phyloP scores from a whole-genome alignment of 2,329 filamentous ascomycete genomes.

The Diaporthe sp. region DNA sequence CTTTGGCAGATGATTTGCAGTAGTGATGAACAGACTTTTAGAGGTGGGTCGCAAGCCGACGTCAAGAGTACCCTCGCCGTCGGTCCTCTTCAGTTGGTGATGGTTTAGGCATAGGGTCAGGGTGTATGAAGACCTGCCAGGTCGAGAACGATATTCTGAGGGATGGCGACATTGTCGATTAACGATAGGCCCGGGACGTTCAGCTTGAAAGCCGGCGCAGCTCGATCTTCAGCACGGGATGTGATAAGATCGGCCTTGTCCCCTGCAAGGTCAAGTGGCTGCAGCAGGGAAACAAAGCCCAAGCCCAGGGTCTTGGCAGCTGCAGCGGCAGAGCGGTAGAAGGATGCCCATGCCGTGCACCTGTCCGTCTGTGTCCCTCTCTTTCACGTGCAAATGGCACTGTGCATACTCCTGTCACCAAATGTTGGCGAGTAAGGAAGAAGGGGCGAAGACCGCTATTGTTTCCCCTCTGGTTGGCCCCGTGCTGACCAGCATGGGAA shows the following conservation, averaged over 20 bases:
- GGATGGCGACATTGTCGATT: background rate
- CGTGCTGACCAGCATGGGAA: background rate
- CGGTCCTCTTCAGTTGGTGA: background rate
- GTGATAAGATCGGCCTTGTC: background rate
- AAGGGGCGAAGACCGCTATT: background rate
- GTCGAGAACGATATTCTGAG: background rate
- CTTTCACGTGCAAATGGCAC: conserved; percentile 22
- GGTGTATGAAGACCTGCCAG: background rate
- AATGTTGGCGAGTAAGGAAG: background rate
- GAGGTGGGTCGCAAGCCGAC: background rate
- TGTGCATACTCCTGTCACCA: background rate
- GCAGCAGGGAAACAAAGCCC: background rate
- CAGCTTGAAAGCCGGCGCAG: background rate
- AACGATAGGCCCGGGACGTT: background rate
- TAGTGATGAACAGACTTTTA: background rate
- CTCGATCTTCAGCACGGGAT: conserved; percentile 5
- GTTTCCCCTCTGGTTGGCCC: background rate
- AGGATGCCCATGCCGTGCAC: background rate
- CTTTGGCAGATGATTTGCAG: conserved; percentile 12
- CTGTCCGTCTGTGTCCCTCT: background rate
- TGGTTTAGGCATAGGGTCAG: background rate
- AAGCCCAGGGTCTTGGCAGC: conserved; percentile 10
- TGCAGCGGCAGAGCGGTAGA: background rate
- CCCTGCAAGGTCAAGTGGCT: conserved; percentile 12
- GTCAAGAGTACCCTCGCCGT: background rate